phyloP scores from a whole-genome alignment of 1,284 basidiomycete species.

The Trichosporon ovoides region DNA sequence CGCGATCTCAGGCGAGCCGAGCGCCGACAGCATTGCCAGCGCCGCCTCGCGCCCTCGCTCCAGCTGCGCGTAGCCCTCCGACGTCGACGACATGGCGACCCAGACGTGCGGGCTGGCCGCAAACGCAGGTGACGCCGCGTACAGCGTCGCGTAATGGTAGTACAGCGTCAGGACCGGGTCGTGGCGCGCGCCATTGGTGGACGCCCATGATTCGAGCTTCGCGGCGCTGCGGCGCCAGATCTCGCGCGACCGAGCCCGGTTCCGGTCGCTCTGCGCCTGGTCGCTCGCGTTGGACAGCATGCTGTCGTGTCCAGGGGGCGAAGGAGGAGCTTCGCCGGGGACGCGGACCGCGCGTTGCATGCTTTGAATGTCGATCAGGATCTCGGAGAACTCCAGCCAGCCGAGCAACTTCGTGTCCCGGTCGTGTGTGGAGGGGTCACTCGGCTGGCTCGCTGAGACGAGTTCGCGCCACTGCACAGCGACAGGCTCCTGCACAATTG shows the following conservation, averaged over 20 bases:
- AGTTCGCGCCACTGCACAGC: conserved; percentile 38
- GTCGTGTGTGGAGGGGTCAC: conserved; percentile 39
- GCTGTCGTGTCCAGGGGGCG: conserved; percentile 2
- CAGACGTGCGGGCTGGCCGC: conserved; percentile 32
- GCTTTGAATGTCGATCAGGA: conserved; percentile 33
- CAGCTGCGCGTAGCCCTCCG: conserved; percentile 40
- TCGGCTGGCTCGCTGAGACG: conserved; percentile 22
- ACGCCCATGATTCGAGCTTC: conserved; percentile 41
- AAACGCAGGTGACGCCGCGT: conserved; percentile 39
- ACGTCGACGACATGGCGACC: conserved; percentile 32
- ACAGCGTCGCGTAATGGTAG: conserved; percentile 43
- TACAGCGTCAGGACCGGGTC: conserved; percentile 38
- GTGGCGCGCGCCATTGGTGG: conserved; percentile 24
- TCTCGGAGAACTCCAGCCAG: conserved; percentile 47
- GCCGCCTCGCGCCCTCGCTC: conserved; percentile 44
- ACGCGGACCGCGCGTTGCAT: conserved; percentile 5
- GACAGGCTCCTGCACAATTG: conserved; percentile 32
- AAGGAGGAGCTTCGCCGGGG: conserved; percentile 4
- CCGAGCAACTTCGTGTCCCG: conserved; percentile 45
- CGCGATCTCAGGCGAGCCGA: conserved; percentile 43
- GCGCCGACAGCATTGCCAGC: conserved; percentile 38
- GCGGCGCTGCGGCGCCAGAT: conserved; percentile 30
- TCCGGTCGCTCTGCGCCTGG: not conserved
- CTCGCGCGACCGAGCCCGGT: conserved; percentile 19
- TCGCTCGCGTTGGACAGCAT: not conserved